Evolutionary conservation across 768 basidiomycete genomes (phyloP), one percentile per base, ranked within the genome.

Genomic region (Candolleomyces aberdarensis): DNA sequence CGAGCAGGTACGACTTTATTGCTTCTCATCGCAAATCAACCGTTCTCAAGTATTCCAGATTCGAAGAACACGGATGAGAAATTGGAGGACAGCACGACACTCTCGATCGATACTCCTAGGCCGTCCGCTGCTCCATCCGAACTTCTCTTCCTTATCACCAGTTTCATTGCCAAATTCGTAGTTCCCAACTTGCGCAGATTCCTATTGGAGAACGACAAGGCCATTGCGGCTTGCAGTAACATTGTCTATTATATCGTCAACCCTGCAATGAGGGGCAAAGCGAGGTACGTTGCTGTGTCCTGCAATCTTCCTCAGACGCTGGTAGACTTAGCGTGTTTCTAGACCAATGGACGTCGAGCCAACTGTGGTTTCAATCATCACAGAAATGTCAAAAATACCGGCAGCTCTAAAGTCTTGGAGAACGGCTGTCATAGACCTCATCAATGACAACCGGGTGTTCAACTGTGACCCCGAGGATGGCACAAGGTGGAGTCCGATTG

Each of bases 361-460:
- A 3, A 76, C 78, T 5, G 78, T 92, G 8, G 75, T 94, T 5
- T 77, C 83, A 2, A 86, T 96, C 9, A 74, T 98, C 19, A 72
- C 79, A 39, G 93, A 93, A 69, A 88, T 98, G 84, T 82, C 91
- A 4, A 85, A 81, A 61, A 82, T 95, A 56, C 88, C 91, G 8
- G 79, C 84, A 5, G 85, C 92, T 3, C 72, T 89, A 61, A 97
- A 94, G 69, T 83, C 90, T 7, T 99, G 97, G 97, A 82, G 88
- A 56, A 76, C 83, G 0, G 86, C 87, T 10, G 86, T 98, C 13
- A 72, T 80, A 1, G 97, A 99, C 46, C 82, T 91, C 0, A 79
- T 98, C 62, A 88, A 85, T 66, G 97, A 99, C 71, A 85, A 83
- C 64, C 83, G 93, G 50, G 83, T 98, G 65, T 99, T 99, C 79